Evolutionary conservation across 352 stramenopile genomes (phyloP), one percentile per base, ranked within the genome.

Genomic region (Phytophthora cactorum): DNA sequence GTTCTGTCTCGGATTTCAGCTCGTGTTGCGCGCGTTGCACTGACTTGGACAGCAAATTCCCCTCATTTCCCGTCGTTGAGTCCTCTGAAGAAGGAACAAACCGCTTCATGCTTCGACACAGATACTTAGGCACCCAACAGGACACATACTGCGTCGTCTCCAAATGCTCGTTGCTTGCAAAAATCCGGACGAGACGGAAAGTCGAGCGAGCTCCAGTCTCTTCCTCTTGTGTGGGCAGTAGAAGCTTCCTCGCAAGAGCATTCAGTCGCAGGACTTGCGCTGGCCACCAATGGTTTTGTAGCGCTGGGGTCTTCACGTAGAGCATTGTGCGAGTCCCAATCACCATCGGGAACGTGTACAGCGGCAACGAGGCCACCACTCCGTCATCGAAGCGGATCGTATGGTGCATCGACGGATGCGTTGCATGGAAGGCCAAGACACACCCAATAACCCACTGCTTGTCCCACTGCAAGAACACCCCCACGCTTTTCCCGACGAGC

Each of bases 381-480:
- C 84, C 84, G 52, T 96, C 87, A n/a, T 90, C 74, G 51, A 93
- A 95, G 6, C 68, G 79, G 34, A 96, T 67, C 11, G 81, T 72
- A 49, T 95, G 87, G 29, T 79, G 71, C 57, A 87, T 82, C 12
- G 75, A 54, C 10, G 80, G 66, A n/a, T 86, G 58, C 0, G 49
- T 70, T 4, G 78, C 65, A 52, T 93, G 77, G 49, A 93, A 95
- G 3, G 72, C 66, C 17, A 90, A 55, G 0, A 94, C 77, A 39
- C 83, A 80, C 3, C 86, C 89, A 68, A 90, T 86, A 17, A 87
- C 58, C 88, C 89, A 96, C 29, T 90, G 79, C 43, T 91, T 86
- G 51, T 96, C 84, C 85, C 84, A 94, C 39, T 82, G 68, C 36
- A 93, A 64, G 46, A 86, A 89, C 3, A 93, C 57, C 3, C 79